Evolutionary conservation across 495 filamentous ascomycete species (phyloP).

Genomic region (Xylaria grammica): DNA sequence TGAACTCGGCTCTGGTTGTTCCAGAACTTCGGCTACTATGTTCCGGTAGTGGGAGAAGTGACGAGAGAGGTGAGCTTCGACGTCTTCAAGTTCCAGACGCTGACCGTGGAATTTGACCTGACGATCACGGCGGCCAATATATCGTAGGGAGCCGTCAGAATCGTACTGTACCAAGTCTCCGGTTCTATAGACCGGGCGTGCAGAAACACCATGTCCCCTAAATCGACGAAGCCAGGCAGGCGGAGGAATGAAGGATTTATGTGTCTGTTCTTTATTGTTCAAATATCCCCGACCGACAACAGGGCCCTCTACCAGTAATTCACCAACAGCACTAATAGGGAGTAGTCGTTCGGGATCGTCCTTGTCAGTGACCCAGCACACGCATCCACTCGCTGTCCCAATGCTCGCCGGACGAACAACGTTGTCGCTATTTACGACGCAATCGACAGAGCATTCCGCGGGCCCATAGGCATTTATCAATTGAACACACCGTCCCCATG

Average conservation of each 20-base stretch:
- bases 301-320: constrained; percentile 54
- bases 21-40: neutral
- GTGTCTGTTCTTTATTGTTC: constrained; percentile 26
- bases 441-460: neutral
- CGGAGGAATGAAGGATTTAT: constrained; percentile 23
- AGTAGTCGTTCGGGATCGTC: constrained; percentile 47
- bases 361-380: constrained; percentile 52
- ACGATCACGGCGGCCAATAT: constrained; percentile 31
- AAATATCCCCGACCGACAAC: constrained; percentile 44
- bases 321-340: constrained; percentile 55
- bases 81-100: constrained; percentile 37
- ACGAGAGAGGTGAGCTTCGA: constrained; percentile 27
- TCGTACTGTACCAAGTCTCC: constrained; percentile 32
- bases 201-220: constrained; percentile 34
- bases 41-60: neutral
- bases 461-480: too few relatives aligned
- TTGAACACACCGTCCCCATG: constrained; percentile 23
- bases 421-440: neutral
- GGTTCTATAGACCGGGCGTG: constrained; percentile 55
- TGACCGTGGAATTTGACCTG: constrained; percentile 39
- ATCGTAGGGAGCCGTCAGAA: constrained; percentile 30
- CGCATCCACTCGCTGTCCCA: constrained; percentile 19
- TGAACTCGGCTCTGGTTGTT: neutral
- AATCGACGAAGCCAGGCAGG: constrained; percentile 18
- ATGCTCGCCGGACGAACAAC: neutral